phyloP scores from a whole-genome alignment of 768 basidiomycete genomes.

The Serendipita indica region DNA sequence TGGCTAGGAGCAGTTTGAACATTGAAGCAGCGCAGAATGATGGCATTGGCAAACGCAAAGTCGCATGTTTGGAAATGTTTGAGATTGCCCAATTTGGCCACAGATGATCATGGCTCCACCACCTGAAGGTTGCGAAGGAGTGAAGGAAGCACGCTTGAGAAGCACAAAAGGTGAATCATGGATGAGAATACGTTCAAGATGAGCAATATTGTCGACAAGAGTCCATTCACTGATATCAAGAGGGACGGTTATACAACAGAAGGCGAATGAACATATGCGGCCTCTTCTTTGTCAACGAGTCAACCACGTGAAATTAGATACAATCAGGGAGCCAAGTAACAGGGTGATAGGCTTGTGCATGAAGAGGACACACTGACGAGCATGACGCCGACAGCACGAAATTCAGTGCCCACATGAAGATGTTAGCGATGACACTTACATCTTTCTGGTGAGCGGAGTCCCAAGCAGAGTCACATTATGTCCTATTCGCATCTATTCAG shows the following conservation, averaged over 20 bases:
- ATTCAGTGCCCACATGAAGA: not conserved
- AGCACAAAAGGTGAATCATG: constrained; percentile 49
- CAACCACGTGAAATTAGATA: too few species aligned
- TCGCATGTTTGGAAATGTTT: constrained; percentile 69
- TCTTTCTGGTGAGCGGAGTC: too few species aligned
- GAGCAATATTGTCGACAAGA: constrained; percentile 57
- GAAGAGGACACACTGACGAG: constrained; percentile 5
- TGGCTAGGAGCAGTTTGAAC: constrained; percentile 71
- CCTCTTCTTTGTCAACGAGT: not conserved
- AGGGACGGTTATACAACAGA: constrained; percentile 23
- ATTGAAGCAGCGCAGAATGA: constrained; percentile 79
- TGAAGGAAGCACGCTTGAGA: constrained; percentile 44
- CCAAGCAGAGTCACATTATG: too few species aligned
- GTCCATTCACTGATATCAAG: constrained; percentile 60
- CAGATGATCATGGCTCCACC: constrained; percentile 22
- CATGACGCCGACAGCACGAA: not conserved
- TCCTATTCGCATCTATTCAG: too few species aligned
- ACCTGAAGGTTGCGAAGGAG: constrained; percentile 31
- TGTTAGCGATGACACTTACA: too few species aligned
- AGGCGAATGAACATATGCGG: not conserved
- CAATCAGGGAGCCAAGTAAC: not conserved
- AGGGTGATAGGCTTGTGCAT: not conserved
- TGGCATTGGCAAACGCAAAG: constrained; percentile 70
- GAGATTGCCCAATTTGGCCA: constrained; percentile 81
- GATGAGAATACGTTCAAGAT: constrained; percentile 36